Evolutionary conservation across 768 basidiomycete species (phyloP), one percentile per base, ranked within the genome.

Genomic region (Termitomyces sp.): DNA sequence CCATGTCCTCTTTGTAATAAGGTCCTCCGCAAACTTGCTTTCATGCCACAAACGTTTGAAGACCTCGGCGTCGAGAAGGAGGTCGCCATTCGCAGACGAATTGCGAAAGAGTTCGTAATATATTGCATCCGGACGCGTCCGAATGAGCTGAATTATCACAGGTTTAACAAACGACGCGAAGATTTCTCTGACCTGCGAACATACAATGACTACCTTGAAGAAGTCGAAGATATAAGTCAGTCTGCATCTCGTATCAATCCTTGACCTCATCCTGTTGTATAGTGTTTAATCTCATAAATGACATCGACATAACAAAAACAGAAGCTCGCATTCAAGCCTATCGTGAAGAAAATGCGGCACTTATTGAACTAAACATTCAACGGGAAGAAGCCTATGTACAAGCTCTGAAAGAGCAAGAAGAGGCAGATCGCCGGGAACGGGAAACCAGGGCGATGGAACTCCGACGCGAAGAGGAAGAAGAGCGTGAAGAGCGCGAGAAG

Each of bases 251-350:
- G 47, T 62, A 35, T 58, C 30, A 33, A 20, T 61, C 50, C 51
- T 61, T 23, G 26, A 44, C 55, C 61, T 58, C 14, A 44, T 9
- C 20, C n/a, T n/a, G 28, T 49, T 38, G 20, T 54, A 23, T 2
- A 95, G 95, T 93, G 5, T 98, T 96, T 78, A 98, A 98, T 71
- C 86, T 98, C 36, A 94, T 98, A 57, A 88, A 97, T 63, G 90
- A 93, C 32, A 82, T 95, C 48, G 88, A 97, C 59, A 69, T 93
- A 23, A 71, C 82, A 5, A 79, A 85, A 65, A 98, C 95, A 0
- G 95, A 98, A 75, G 84, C 83, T 7, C 86, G 91, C 20, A 90
- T 99, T 62, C 81, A 82, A 2, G 79, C 81, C 46, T 93, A 91
- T 71, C 87, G 88, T 44, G 81, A 79, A 28, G 88, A 91, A 66